These are phyloP conservation scores for Lasiosphaeria ovina DNA, from an alignment of 495 filamentous ascomycete species.

Conservation along the genomic window DNA sequence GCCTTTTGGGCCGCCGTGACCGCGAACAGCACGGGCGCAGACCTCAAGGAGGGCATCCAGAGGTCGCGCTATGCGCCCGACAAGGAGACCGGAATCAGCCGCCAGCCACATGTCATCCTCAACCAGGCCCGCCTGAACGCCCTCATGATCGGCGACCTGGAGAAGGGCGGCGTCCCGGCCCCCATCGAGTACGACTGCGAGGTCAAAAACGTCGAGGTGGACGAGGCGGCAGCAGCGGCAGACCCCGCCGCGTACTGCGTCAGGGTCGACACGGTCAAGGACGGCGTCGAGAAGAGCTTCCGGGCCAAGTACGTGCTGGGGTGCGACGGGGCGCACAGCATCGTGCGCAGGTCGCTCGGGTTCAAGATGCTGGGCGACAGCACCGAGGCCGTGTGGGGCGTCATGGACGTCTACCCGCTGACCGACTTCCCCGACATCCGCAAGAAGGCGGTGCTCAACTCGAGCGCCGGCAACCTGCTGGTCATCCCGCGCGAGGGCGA, in stretches of 20 bases:
- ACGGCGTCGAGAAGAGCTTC: constrained; percentile 52
- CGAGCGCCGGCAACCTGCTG: constrained; percentile 52
- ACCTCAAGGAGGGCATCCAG: constrained; percentile 34
- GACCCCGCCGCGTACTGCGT: constrained; percentile 53
- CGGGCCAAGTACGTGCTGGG: constrained; percentile 69
- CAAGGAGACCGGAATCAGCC: constrained; percentile 61
- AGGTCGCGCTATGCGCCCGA: constrained; percentile 57
- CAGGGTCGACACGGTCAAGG: constrained; percentile 50
- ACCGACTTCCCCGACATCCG: constrained; percentile 77
- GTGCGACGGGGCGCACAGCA: constrained; percentile 77
- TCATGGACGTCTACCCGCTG: constrained; percentile 74
- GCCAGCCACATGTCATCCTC: constrained; percentile 71
- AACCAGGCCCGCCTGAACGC: constrained; percentile 73
- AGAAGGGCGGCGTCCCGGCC: constrained; percentile 41
- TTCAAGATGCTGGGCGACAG: constrained; percentile 72
- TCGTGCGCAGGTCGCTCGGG: constrained; percentile 63
- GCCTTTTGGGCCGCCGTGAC: constrained; percentile 54
- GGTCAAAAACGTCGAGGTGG: constrained; percentile 55
- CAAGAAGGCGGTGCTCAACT: constrained; percentile 57
- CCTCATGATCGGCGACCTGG: constrained; percentile 53
- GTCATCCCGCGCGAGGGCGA: constrained; percentile 68
- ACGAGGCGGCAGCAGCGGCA: constrained; percentile 33
- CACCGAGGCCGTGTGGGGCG: constrained; percentile 67
- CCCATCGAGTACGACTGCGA: constrained; percentile 61
- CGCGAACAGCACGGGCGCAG: neutral